phyloP scores from a whole-genome alignment of 2,329 filamentous ascomycete genomes.

The Tolypocladium tropicale region DNA sequence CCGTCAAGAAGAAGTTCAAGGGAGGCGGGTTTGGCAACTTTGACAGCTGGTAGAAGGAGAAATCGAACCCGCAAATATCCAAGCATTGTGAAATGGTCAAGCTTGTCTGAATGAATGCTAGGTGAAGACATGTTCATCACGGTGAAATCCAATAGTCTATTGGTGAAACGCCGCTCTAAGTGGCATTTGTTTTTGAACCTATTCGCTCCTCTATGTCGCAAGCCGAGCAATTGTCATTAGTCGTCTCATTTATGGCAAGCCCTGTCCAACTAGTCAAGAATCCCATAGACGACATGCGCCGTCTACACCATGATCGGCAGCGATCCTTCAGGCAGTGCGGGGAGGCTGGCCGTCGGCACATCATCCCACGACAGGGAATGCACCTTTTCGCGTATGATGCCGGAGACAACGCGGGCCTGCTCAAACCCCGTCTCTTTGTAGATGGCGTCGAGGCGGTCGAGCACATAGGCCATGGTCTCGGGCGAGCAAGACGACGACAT shows the following conservation, averaged over 20 bases:
- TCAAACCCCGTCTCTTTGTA: conserved; percentile 33
- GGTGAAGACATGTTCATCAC: no score
- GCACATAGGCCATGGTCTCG: conserved; percentile 30
- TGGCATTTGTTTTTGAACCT: background rate
- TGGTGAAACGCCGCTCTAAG: background rate
- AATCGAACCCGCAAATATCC: background rate
- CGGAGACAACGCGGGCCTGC: conserved; percentile 33
- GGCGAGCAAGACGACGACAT: conserved; percentile 33
- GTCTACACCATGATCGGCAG: conserved; percentile 17
- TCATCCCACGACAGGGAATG: conserved; percentile 14
- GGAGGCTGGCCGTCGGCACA: conserved; percentile 15
- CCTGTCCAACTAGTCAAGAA: background rate
- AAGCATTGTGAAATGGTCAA: background rate
- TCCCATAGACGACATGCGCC: background rate
- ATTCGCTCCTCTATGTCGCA: background rate
- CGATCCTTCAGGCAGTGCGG: conserved; percentile 12
- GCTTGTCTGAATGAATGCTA: background rate
- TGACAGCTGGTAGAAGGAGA: conserved; percentile 62
- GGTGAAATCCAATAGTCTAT: no score
- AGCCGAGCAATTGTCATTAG: background rate
- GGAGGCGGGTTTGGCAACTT: conserved; percentile 85
- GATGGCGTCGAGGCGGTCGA: conserved; percentile 33
- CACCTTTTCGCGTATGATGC: conserved; percentile 28
- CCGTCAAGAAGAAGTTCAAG: conserved; percentile 72
- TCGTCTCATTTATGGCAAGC: background rate